Percentiles rank a stretch among this genome's conserved stretches.
phyloP scores from a whole-genome alignment of 805 yeast species.

The Candida dajiaensis region DNA sequence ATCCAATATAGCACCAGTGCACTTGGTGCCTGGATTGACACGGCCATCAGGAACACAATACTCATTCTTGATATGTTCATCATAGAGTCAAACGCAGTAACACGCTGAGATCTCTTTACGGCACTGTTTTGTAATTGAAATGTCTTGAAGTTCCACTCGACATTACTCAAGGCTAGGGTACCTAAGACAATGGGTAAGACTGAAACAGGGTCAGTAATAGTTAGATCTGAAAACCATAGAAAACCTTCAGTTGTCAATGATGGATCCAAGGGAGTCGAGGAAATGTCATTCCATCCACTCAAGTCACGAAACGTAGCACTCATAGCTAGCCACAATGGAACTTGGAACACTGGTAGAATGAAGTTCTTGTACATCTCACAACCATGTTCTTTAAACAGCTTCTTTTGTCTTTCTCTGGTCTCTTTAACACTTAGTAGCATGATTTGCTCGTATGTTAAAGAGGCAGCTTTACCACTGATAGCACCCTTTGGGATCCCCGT shows the following conservation, averaged over 20 bases:
- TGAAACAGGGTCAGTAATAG: constrained; percentile 54
- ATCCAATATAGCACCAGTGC: constrained; percentile 87
- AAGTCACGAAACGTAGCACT: constrained; percentile 69
- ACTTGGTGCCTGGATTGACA: constrained; percentile 80
- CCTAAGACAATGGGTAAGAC: constrained; percentile 71
- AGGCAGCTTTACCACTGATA: constrained; percentile 20
- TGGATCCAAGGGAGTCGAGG: constrained; percentile 41
- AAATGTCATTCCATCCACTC: constrained; percentile 47
- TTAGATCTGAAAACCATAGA: constrained; percentile 56
- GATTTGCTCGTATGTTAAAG: constrained; percentile 73
- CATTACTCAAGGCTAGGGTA: constrained; percentile 61
- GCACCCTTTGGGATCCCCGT: constrained; percentile 6
- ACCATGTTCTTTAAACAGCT: constrained; percentile 55
- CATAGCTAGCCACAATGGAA: constrained; percentile 82
- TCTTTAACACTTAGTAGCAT: constrained; percentile 71
- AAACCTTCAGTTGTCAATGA: constrained; percentile 48
- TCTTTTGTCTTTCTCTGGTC: constrained; percentile 65
- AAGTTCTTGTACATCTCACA: constrained; percentile 81
- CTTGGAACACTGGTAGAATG: constrained; percentile 70
- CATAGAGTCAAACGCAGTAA: constrained; percentile 57
- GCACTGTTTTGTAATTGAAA: constrained; percentile 36
- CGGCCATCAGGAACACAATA: constrained; percentile 73
- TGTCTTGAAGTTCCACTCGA: constrained; percentile 77
- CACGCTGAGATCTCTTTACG: constrained; percentile 38
- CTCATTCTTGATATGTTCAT: constrained; percentile 70